A percentile compares a stretch with the other conserved stretches of the same genome.
Conservation (phyloP, 192 early-diverging fungal genomes). For the Paraglomus brasilianum region DNA sequence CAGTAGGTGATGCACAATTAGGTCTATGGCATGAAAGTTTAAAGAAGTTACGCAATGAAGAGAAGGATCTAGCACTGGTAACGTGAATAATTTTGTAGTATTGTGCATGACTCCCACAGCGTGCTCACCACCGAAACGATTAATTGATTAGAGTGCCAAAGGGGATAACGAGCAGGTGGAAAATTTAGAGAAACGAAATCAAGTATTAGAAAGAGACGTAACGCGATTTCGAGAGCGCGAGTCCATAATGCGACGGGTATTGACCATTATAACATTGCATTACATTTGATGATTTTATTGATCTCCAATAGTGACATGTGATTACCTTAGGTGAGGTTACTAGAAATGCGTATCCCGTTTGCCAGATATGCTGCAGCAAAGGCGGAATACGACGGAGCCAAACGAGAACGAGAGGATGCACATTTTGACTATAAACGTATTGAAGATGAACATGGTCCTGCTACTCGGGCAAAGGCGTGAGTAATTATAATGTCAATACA, state of each 20-base stretch:
- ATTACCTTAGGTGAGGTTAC: conserved; percentile 48
- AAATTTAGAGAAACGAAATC: conserved; percentile 66
- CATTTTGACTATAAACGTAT: conserved; percentile 42
- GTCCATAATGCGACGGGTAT: conserved; percentile 51
- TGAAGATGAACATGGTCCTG: conserved; percentile 42
- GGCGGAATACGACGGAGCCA: conserved; percentile 51
- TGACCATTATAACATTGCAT: not conserved
- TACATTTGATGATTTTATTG: conserved; percentile 1
- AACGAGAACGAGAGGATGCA: conserved; percentile 39
- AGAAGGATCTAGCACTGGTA: conserved; percentile 50
- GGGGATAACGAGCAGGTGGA: conserved; percentile 57
- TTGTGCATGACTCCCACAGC: not conserved
- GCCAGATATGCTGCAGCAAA: conserved; percentile 62
- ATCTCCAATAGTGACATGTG: not conserved
- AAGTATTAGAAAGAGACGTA: conserved; percentile 75
- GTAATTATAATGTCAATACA: not conserved
- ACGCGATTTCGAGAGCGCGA: conserved; percentile 70
- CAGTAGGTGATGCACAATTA: conserved; percentile 72
- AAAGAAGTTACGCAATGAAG: conserved; percentile 51
- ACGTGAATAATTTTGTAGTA: not conserved
- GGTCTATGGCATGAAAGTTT: conserved; percentile 66
- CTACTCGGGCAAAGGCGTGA: conserved; percentile 38
- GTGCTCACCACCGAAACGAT: not conserved
- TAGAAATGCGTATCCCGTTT: conserved; percentile 62
- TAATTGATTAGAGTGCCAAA: conserved; percentile 42